Evolutionary conservation across 352 stramenopile species (phyloP).

Genomic region (Globisporangium nagaii): DNA sequence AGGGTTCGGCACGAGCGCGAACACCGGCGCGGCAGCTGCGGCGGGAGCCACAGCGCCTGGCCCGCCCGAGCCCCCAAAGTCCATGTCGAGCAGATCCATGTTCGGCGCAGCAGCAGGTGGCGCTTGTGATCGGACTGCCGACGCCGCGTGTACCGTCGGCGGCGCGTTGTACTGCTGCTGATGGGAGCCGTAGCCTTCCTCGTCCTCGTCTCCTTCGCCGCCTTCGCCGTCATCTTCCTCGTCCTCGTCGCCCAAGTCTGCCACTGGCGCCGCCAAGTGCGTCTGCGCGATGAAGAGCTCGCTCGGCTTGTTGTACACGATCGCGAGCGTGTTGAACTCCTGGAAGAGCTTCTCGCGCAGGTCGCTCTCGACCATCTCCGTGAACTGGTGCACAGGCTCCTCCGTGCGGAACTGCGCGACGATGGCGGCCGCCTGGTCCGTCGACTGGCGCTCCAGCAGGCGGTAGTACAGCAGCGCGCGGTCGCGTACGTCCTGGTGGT

Average conservation of each 20-base stretch:
- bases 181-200: conserved; percentile 28
- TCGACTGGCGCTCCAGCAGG: conserved; percentile 89
- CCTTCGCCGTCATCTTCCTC: conserved; percentile 44
- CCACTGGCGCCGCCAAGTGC: conserved; percentile 30
- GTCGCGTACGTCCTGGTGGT: conserved; percentile 95
- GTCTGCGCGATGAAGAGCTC: conserved; percentile 93
- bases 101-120: conserved; percentile 18
- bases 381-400: conserved; percentile 83
- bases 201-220: conserved; percentile 25
- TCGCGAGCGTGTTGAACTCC: conserved; percentile 98
- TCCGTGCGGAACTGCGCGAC: conserved; percentile 75
- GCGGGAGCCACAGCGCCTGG: conserved; percentile 12
- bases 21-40: conserved; percentile 17
- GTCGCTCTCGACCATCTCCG: conserved; percentile 79
- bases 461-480: conserved; percentile 97
- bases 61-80: conserved; percentile 39
- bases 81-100: conserved; percentile 75
- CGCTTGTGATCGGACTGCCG: conserved; percentile 11
- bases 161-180: conserved; percentile 40
- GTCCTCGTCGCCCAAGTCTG: conserved; percentile 37
- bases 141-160: background rate
- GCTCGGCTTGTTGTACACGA: conserved; percentile 96
- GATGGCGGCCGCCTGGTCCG: conserved; percentile 87
- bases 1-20: conserved; percentile 56
- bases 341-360: conserved; percentile 87